A percentile compares a stretch with the other conserved stretches of the same genome.
Evolutionary conservation across 163 green algal genomes (phyloP).

Genomic region (Chloroidium sp.): DNA sequence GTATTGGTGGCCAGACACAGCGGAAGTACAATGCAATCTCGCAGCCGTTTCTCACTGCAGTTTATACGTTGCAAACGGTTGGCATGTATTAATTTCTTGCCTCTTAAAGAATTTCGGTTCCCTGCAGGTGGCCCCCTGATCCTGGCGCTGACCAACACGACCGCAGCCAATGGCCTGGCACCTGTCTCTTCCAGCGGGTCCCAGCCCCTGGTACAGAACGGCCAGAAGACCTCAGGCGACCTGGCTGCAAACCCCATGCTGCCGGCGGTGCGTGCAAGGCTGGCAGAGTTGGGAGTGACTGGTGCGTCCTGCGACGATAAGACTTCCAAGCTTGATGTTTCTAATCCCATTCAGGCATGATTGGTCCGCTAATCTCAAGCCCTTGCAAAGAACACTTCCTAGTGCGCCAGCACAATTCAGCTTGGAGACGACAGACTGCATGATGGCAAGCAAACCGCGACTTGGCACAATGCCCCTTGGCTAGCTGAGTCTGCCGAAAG

Average conservation of each 20-base stretch:
- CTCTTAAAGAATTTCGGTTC: background rate
- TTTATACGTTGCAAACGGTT: background rate
- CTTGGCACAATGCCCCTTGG: background rate
- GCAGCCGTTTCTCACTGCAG: background rate
- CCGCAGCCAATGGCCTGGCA: background rate
- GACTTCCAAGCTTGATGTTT: background rate
- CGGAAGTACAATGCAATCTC: background rate
- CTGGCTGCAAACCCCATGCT: background rate
- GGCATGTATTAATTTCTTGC: background rate
- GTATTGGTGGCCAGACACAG: background rate
- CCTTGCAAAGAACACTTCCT: background rate
- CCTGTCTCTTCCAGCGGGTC: background rate
- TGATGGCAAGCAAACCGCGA: background rate
- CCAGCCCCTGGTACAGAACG: background rate
- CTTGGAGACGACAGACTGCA: background rate
- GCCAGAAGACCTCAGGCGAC: background rate
- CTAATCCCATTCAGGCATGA: background rate
- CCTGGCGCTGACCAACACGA: background rate
- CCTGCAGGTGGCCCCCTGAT: background rate
- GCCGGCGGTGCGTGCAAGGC: background rate
- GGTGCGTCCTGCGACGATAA: background rate
- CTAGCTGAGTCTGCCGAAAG: background rate
- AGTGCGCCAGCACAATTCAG: background rate
- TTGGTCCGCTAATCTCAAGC: background rate
- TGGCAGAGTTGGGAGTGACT: background rate